Evolutionary conservation across 192 early-diverging fungal species (phyloP), one percentile per base, ranked within the genome.

Genomic region (Umbelopsis ramanniana): DNA sequence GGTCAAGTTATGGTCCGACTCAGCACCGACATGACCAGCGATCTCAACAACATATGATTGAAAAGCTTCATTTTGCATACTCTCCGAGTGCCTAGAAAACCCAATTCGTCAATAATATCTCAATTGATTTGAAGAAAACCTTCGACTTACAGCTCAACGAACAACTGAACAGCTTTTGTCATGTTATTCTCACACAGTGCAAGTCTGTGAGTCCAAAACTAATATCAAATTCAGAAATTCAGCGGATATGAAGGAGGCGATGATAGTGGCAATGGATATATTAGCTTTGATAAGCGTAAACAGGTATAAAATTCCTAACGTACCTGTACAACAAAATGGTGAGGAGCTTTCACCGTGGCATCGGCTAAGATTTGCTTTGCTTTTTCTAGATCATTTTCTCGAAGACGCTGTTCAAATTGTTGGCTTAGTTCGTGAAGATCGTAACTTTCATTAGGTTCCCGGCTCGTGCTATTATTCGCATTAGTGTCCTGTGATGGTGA

Each of bases 1-100:
- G 37, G 57, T 54, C 46, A 78, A 48, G 12, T 73, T 22, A 4
- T 69, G 63, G 48, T 78, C 67, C 33, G 54, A 67, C 19, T 71
- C 69, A 38, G 68, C 67, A 40, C 69, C 63, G 55, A 78, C 67
- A 45, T 73, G 68, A n/a, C 66, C 26, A 33, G 76, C 72, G 50
- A 78, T 48, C 23, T 71, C 47, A 10, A 78, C 37, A 8, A 78
- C 35, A 70, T 78, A 78, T 43, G 29, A 21, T 38, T 78, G 72
- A 23, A 78, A 74, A 2, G 37, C n/a, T 9, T 47, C 45, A 26
- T 78, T 78, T 22, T 78, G 68, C 23, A 68, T 57, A 38, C 67
- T 69, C 33, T 74, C 57, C 3, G 76, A 52, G 66, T 78, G 76
- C 19, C 76, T 78, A 22, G 2, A 33, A 63, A 3, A 12, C 33